Evolutionary conservation across 2,329 filamentous ascomycete species (phyloP).

Genomic region (Aspergillus quadricinctus): DNA sequence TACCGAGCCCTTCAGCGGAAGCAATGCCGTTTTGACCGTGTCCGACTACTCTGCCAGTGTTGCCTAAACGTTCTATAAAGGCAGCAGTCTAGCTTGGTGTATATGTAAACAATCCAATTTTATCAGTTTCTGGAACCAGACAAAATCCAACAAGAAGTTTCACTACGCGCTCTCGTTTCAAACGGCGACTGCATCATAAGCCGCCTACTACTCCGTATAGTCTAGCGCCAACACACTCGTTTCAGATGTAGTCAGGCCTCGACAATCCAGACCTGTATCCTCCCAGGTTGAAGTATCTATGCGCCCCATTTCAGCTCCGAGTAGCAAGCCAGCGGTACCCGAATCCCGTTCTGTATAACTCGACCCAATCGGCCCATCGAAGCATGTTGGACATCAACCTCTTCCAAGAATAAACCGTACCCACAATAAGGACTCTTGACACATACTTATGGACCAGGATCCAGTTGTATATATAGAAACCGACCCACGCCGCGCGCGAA

Average conservation of each 20-base stretch:
- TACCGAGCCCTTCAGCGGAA: constrained; percentile 34
- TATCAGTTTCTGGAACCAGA: not conserved
- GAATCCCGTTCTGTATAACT: not conserved
- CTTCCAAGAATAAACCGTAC: not conserved
- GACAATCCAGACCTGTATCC: not conserved
- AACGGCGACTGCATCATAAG: not conserved
- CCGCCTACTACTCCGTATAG: not conserved
- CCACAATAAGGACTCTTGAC: not conserved
- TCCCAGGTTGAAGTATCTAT: not conserved
- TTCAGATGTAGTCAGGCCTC: not conserved
- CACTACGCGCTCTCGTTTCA: not conserved
- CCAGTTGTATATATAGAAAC: not conserved
- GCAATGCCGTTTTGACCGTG: constrained; percentile 21
- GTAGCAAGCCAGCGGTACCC: not conserved
- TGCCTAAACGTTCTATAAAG: constrained; percentile 13
- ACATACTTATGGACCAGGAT: not conserved
- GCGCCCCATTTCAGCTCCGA: not conserved
- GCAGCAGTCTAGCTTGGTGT: not conserved
- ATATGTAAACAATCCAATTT: not conserved
- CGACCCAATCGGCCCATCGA: not conserved
- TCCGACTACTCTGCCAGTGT: constrained; percentile 28
- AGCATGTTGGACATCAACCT: not conserved
- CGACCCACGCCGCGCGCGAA: not conserved
- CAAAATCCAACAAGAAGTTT: not conserved
- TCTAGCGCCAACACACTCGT: not conserved